phyloP scores from a whole-genome alignment of 2,329 filamentous ascomycete species.

The Ascomycota sp. region DNA sequence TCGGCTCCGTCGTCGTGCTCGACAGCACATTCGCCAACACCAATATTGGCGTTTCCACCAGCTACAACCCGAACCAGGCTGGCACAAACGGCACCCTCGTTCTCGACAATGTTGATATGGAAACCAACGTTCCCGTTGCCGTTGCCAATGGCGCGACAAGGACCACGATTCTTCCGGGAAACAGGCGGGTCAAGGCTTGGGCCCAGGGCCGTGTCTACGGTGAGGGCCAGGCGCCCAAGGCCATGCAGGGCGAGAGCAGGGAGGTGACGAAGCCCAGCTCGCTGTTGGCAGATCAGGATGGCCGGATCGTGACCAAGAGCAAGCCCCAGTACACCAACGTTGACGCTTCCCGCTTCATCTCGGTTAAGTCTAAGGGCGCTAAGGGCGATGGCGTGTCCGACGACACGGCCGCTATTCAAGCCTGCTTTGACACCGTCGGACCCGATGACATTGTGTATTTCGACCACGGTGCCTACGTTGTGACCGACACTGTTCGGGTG shows the following conservation, averaged over 20 bases:
- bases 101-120: conserved; percentile 69
- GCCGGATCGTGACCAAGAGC: conserved; percentile 59
- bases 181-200: conserved; percentile 49
- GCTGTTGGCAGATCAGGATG: conserved; percentile 28
- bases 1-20: conserved; percentile 67
- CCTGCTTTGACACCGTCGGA: conserved; percentile 47
- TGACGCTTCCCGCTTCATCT: conserved; percentile 51
- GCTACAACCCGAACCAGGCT: not conserved
- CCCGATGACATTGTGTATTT: conserved; percentile 51
- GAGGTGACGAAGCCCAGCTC: not conserved
- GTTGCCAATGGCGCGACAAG: conserved; percentile 38
- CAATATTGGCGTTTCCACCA: conserved; percentile 32
- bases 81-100: conserved; percentile 24
- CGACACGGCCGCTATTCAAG: conserved; percentile 70
- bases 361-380: conserved; percentile 64
- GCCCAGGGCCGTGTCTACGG: conserved; percentile 61
- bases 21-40: conserved; percentile 67
- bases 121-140: conserved; percentile 41
- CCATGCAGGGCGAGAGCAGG: conserved; percentile 2
- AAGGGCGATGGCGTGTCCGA: conserved; percentile 76
- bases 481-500: conserved; percentile 49
- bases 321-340: conserved; percentile 74
- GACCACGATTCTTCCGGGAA: conserved; percentile 48
- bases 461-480: conserved; percentile 52
- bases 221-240: conserved; percentile 37